These are phyloP conservation scores for Ligustrum vulgare DNA, from an alignment of 257 asterid genomes.

Conservation along the genomic window DNA sequence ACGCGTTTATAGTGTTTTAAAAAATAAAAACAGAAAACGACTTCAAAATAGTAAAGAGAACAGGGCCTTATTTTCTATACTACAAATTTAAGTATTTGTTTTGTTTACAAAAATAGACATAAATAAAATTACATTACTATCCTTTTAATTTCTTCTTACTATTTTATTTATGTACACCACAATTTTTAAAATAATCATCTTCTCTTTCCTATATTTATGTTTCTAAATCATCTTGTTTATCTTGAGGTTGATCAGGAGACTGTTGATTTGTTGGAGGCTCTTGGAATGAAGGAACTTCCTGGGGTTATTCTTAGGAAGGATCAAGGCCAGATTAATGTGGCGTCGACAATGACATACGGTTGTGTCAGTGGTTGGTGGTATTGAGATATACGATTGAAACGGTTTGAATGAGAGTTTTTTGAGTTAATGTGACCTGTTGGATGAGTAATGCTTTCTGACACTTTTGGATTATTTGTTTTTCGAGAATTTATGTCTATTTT, in stretches of 20 bases:
- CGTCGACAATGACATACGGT: constrained; percentile 35
- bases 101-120: too few relatives aligned
- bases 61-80: too few relatives aligned
- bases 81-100: too few relatives aligned
- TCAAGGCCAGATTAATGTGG: constrained; percentile 22
- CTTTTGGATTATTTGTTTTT: not conserved
- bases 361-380: constrained; percentile 41
- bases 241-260: constrained; percentile 80
- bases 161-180: too few relatives aligned
- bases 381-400: not conserved
- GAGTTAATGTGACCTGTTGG: not conserved
- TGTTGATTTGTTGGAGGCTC: constrained; percentile 47
- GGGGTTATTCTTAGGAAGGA: constrained; percentile 49
- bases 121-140: too few relatives aligned
- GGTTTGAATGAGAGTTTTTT: not conserved
- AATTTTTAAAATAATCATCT: too few relatives aligned
- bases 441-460: not conserved
- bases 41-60: too few relatives aligned
- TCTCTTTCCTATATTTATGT: too few relatives aligned
- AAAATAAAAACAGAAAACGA: too few relatives aligned
- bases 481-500: not conserved
- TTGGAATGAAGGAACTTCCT: constrained; percentile 66
- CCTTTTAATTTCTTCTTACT: too few relatives aligned
- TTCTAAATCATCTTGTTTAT: too few relatives aligned
- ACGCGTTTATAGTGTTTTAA: too few relatives aligned